phyloP scores from a whole-genome alignment of 345 rosid species.

The Microcos paniculata region DNA sequence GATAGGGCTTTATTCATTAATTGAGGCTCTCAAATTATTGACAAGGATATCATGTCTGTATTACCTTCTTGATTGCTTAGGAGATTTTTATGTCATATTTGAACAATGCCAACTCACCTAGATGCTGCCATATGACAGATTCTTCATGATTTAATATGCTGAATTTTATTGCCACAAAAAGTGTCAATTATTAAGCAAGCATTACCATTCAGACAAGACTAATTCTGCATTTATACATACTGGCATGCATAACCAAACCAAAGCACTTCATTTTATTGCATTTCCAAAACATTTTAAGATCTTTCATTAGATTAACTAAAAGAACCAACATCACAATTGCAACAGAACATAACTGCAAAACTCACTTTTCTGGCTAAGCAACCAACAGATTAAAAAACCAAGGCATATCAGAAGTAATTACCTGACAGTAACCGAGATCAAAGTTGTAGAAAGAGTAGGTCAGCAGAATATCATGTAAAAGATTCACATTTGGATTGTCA shows the following conservation, averaged over 20 bases:
- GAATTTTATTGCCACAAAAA: slow-evolving; percentile 8
- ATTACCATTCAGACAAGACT: not conserved
- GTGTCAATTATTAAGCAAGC: not conserved
- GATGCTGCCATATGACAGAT: not conserved
- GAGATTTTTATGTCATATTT: not conserved
- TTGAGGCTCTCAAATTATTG: not conserved
- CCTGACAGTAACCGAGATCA: slow-evolving; percentile 99
- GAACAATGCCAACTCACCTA: not conserved
- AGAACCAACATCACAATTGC: not conserved
- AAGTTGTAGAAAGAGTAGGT: slow-evolving; percentile 95
- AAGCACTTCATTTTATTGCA: not conserved
- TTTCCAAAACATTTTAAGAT: not conserved
- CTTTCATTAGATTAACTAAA: not conserved
- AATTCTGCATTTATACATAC: not conserved
- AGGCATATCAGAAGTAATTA: slow-evolving; percentile 24
- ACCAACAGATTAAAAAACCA: slow-evolving; percentile 6
- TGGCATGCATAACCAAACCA: not conserved
- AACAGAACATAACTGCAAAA: not conserved
- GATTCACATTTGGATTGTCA: slow-evolving; percentile 78
- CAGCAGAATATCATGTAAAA: slow-evolving; percentile 79
- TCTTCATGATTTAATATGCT: not conserved
- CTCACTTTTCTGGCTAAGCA: not conserved
- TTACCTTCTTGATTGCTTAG: not conserved
- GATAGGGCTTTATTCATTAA: not conserved
- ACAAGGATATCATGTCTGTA: not conserved